Evolutionary conservation across 768 basidiomycete species (phyloP), one percentile per base, ranked within the genome.

Genomic region (Clavulina sp.): DNA sequence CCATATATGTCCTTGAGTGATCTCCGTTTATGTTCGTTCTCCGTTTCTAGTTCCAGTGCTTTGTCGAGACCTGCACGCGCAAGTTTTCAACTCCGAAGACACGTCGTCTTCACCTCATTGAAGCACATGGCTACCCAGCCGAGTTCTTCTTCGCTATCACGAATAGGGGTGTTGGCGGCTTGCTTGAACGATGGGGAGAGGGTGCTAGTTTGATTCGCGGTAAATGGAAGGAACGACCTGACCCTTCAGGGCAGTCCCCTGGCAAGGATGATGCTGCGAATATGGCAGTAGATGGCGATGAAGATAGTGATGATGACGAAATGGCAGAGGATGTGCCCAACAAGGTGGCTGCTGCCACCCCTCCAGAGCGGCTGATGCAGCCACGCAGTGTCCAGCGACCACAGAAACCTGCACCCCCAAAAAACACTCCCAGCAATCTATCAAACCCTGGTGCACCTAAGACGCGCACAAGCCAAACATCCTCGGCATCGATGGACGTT

Each of bases 101-200:
- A 16, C 73, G 89, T 18, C 69, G 89, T 23, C 68, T 84, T 41
- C 89, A 92, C 67, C 73, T 93, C 49, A 84, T 92, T 43, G 72
- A 80, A 58, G 75, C 70, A 13, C 89, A 93, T 59, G 76, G 72
- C 48, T 93, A 81, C 61, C 87, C 88, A 3, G 85, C 85, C 61
- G 77, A 89, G 60, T 93, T 81, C 64, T 92, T 87, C 65, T 93
- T 92, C 62, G 76, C 83, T 19, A 81, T 93, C 19, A 89, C 85
- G 16, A 91, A 91, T 65, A 88, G 84, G 61, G 89, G 89, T 21
- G 77, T 89, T 9, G 86, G 85, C 9, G 84, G 81, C 3, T 66
- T 89, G 18, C 63, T 88, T 51, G 75, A 76, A 62, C 75, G 69
- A 59, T 88, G 84, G 83, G 86, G 86, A 6, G 82, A 84, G 53